These are phyloP conservation scores for Russula griseocarnosa DNA, from an alignment of 768 basidiomycete species.

Conservation along the genomic window DNA sequence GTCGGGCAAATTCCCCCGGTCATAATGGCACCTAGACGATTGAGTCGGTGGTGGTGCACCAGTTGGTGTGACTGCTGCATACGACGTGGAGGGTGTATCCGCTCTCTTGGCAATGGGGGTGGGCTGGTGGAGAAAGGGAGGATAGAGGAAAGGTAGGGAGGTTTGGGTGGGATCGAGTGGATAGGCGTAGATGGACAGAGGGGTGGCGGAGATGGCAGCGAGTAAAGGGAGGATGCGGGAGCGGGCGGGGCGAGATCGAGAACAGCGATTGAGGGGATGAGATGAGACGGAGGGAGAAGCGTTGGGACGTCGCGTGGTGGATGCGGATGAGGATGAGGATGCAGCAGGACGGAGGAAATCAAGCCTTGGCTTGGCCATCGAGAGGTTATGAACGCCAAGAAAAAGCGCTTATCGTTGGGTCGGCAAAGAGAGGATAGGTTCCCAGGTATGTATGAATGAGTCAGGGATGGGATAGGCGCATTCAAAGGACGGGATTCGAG, in stretches of 20 bases:
- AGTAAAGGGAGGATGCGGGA: constrained; percentile 11
- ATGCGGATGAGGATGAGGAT: background rate
- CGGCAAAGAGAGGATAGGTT: background rate
- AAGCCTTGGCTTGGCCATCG: constrained; percentile 34
- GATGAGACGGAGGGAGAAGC: background rate
- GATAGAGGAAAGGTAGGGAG: constrained; percentile 28
- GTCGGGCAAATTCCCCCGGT: constrained; percentile 24
- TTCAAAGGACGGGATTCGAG: background rate
- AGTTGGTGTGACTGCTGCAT: background rate
- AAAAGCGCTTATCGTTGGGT: background rate
- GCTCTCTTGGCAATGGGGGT: constrained; percentile 13
- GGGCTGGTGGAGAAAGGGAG: constrained; percentile 35
- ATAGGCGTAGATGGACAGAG: background rate
- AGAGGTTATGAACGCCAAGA: constrained; percentile 8
- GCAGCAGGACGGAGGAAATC: constrained; percentile 9
- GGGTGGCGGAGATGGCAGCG: constrained; percentile 13
- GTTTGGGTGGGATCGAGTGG: constrained; percentile 18
- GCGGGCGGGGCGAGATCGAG: constrained; percentile 8
- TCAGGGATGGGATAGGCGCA: background rate
- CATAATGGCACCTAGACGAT: background rate
- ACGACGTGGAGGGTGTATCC: background rate
- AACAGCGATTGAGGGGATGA: background rate
- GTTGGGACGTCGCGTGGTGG: background rate
- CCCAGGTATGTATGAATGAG: background rate
- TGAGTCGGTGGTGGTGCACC: background rate